Evolutionary conservation across 140 eudicot genomes (phyloP).

Genomic region (Eryngium alpinum): DNA sequence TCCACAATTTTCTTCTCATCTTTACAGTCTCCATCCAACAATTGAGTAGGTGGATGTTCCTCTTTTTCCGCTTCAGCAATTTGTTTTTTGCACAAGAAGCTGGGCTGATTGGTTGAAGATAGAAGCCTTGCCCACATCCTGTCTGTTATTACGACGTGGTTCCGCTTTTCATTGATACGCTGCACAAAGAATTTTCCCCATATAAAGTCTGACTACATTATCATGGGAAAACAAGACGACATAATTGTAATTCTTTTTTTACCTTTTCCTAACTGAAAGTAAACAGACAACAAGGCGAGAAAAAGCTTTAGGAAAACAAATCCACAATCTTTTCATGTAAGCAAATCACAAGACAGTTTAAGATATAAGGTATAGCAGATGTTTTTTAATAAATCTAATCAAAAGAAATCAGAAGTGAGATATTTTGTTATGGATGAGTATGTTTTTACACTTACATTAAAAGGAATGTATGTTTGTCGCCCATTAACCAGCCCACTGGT

Average conservation of each 20-base stretch:
- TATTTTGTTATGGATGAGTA: conserved; percentile 4
- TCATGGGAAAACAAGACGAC: not conserved
- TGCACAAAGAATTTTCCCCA: conserved; percentile 29
- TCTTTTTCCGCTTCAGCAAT: conserved; percentile 30
- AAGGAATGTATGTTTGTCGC: conserved; percentile 84
- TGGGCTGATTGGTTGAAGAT: conserved; percentile 73
- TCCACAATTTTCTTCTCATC: conserved; percentile 33
- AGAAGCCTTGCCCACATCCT: conserved; percentile 92
- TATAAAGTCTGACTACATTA: not conserved
- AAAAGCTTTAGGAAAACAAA: not conserved
- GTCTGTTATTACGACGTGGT: conserved; percentile 65
- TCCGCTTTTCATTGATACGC: conserved; percentile 67
- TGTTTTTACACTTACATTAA: conserved; percentile 44
- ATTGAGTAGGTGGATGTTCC: conserved; percentile 25
- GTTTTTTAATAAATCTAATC: not conserved
- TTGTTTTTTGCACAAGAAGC: conserved; percentile 53
- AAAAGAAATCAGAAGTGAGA: too few relatives aligned
- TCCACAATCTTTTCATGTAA: not conserved
- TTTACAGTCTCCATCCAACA: conserved; percentile 35
- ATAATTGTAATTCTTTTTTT: not conserved
- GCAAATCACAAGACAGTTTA: not conserved
- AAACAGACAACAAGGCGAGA: not conserved
- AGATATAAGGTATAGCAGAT: not conserved
- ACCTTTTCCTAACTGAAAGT: not conserved
- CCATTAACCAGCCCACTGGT: conserved; percentile 88